Conservation (phyloP, 495 filamentous ascomycete species). For the Neurospora terricola region DNA sequence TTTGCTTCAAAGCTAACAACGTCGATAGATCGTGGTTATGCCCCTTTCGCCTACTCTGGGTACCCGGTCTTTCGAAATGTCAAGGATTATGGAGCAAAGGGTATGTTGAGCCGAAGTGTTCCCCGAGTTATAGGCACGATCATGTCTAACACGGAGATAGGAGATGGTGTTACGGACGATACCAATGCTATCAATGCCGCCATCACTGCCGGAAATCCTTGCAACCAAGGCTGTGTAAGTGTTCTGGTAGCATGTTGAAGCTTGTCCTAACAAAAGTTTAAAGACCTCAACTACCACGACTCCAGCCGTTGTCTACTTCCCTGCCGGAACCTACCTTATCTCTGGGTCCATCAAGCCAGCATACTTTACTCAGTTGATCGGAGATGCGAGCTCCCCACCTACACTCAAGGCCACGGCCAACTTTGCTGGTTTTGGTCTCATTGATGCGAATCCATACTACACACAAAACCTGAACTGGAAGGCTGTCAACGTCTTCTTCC, state of each 20-base stretch:
- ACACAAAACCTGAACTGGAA: conserved; percentile 39
- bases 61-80: conserved; percentile 52
- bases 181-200: conserved; percentile 77
- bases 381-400: conserved; percentile 22
- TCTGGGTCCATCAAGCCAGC: conserved; percentile 52
- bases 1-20: background rate
- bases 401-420: conserved; percentile 52
- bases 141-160: conserved; percentile 8
- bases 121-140: background rate
- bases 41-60: conserved; percentile 31
- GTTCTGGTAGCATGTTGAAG: background rate
- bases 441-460: conserved; percentile 64
- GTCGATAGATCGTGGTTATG: conserved; percentile 33
- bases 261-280: background rate
- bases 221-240: conserved; percentile 56
- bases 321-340: conserved; percentile 64
- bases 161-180: conserved; percentile 58
- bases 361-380: conserved; percentile 59
- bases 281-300: conserved; percentile 58
- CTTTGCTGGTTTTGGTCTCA: conserved; percentile 55
- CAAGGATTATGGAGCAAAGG: conserved; percentile 50
- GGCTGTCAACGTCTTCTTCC: conserved; percentile 65
- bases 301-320: conserved; percentile 73
- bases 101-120: conserved; percentile 21
- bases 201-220: conserved; percentile 66